Evolutionary conservation across 2,329 filamentous ascomycete species (phyloP), one percentile per base, ranked within the genome.

Genomic region (Pleomassaria siparia): DNA sequence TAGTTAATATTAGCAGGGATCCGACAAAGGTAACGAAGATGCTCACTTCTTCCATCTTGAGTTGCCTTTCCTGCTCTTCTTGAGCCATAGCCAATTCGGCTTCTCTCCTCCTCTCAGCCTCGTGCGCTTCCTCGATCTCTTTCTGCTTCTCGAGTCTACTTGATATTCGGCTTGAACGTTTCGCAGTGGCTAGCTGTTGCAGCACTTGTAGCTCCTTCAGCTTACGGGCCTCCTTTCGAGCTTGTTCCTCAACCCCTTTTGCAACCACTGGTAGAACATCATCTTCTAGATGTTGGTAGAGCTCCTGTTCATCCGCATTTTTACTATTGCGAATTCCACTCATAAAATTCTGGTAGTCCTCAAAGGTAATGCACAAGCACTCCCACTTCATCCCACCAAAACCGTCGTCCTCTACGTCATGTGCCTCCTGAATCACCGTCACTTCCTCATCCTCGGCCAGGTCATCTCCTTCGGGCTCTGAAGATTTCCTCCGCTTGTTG

Each of bases 171-270:
- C 89, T 95, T 1, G 94, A 99, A 53, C 94, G 80, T 74, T 99
- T 99, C 3, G 94, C 92, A 47, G 87, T 89, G n/a, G 90, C 90
- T 73, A 97, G 81, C 67, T 94, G 92, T 59, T 92, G 86, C 55
- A 95, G 72, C 57, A 85, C 90, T 43, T 90, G 76, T 18, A 95
- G 72, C 62, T 97, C 92, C 53, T 86, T 89, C 66, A 95, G 83
- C 59, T 87, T 87, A 77, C 76, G 89, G 80, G 73, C 83, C 74
- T 78, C 76, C 69, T 92, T 91, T 51, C 85, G 84, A 24, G 85
- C 81, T 59, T 91, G 75, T 37, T 78, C 76, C 57, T 85, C 83
- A 49, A 82, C 83, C 18, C 88, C 84, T 62, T 88, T 88, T 70
- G 95, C 86, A 12, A 99, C 80, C 29, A 95, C 82, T 0, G 94